These are phyloP conservation scores for Solanum piurae DNA, from an alignment of 257 asterid species.

Conservation along the genomic window DNA sequence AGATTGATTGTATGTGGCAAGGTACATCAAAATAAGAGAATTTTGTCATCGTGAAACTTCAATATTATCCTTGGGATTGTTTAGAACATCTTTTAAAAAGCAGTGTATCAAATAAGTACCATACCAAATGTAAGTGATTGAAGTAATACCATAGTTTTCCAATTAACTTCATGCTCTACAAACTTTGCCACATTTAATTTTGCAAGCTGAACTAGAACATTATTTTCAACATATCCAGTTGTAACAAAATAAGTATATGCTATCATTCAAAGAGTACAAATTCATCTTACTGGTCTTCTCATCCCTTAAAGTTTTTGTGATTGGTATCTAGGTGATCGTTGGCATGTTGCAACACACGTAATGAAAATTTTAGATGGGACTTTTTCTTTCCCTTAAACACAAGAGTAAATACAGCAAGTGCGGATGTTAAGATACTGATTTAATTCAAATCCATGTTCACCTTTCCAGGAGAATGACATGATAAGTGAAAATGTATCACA, in stretches of 20 bases:
- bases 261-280: background rate
- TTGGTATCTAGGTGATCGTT: background rate
- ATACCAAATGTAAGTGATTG: background rate
- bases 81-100: background rate
- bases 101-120: background rate
- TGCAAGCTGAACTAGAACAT: background rate
- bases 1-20: background rate
- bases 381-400: background rate
- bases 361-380: background rate
- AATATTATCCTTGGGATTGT: background rate
- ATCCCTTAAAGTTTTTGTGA: background rate
- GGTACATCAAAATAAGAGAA: background rate
- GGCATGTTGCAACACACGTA: background rate
- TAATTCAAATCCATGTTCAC: background rate
- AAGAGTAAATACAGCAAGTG: background rate
- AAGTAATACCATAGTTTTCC: background rate
- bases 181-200: background rate
- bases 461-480: background rate
- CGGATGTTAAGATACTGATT: background rate
- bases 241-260: background rate
- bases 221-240: background rate
- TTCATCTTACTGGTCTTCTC: background rate
- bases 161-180: background rate
- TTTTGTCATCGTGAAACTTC: background rate
- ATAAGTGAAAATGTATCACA: background rate